A percentile compares a stretch with the other conserved stretches of the same genome.
Evolutionary conservation across 1,139 yeast genomes (phyloP).

Genomic region (Geotrichum klebahnii): DNA sequence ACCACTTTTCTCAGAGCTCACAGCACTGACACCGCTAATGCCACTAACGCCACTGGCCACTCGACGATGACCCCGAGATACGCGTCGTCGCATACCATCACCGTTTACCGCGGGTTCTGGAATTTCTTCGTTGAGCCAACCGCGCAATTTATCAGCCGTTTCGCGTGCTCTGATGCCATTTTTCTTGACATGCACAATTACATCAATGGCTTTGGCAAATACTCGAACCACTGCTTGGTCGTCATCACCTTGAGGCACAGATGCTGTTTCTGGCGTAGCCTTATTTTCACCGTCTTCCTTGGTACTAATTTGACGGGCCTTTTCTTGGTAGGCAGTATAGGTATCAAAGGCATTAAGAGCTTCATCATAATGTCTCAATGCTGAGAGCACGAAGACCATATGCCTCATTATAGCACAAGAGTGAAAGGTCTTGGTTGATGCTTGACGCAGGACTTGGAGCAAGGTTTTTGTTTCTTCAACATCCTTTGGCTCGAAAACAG

Average conservation of each 20-base stretch:
- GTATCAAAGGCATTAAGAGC: slow-evolving; percentile 45
- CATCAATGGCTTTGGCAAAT: slow-evolving; percentile 27
- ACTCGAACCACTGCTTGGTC: slow-evolving; percentile 32
- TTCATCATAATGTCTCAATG: slow-evolving; percentile 38
- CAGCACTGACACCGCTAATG: slow-evolving; percentile 7
- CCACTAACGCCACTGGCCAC: no score
- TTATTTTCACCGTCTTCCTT: slow-evolving; percentile 31
- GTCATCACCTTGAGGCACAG: slow-evolving; percentile 29
- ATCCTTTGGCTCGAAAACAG: slow-evolving; percentile 24
- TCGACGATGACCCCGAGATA: no score
- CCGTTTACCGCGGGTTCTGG: slow-evolving; percentile 19
- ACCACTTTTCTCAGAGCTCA: slow-evolving; percentile 14
- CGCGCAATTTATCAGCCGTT: slow-evolving; percentile 30
- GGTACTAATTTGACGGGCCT: slow-evolving; percentile 38
- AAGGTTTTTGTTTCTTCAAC: slow-evolving; percentile 26
- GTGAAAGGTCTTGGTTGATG: slow-evolving; percentile 48
- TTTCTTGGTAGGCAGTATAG: slow-evolving; percentile 42
- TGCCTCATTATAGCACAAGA: slow-evolving; percentile 45
- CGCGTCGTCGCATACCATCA: slow-evolving; percentile 14
- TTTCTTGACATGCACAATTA: slow-evolving; percentile 26
- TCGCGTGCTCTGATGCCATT: slow-evolving; percentile 28
- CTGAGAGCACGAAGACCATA: slow-evolving; percentile 35
- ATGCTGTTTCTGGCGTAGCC: neutral
- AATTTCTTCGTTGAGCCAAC: slow-evolving; percentile 28
- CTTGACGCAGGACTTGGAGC: slow-evolving; percentile 36